phyloP scores from a whole-genome alignment of 1,284 basidiomycete genomes.

The Ceratobasidium papillatum region DNA sequence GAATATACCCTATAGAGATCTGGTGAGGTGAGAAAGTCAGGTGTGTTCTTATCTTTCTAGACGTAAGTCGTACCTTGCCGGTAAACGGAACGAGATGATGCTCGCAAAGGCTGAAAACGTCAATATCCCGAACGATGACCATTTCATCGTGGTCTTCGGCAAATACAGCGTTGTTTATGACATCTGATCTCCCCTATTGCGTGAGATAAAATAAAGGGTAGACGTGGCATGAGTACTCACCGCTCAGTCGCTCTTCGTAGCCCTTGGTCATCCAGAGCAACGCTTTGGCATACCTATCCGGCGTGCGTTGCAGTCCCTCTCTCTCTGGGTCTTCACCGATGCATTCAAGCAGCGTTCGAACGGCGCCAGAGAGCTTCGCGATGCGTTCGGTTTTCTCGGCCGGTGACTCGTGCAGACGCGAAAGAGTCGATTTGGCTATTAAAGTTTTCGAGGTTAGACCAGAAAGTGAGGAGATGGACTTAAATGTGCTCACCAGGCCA shows the following conservation, averaged over 20 bases:
- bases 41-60: background rate
- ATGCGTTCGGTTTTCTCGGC: conserved; percentile 77
- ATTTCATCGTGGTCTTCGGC: conserved; percentile 99
- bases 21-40: conserved; percentile 45
- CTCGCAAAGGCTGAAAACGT: conserved; percentile 97
- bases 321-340: conserved; percentile 98
- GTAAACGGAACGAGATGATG: conserved; percentile 99
- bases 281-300: conserved; percentile 96
- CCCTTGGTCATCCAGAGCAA: conserved; percentile 99
- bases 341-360: conserved; percentile 93
- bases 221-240: conserved; percentile 55
- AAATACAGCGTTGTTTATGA: conserved; percentile 98
- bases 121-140: conserved; percentile 98
- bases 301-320: conserved; percentile 90
- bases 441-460: background rate
- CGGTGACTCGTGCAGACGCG: conserved; percentile 80
- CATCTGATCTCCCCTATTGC: conserved; percentile 65
- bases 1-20: conserved; percentile 90
- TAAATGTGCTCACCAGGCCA: conserved; percentile 82
- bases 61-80: conserved; percentile 77
- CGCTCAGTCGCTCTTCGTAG: conserved; percentile 93
- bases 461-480: background rate
- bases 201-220: background rate
- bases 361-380: conserved; percentile 81
- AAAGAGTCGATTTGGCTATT: conserved; percentile 88